These are phyloP conservation scores for Glycine tomentella DNA, from an alignment of 306 rosid genomes.

Conservation along the genomic window DNA sequence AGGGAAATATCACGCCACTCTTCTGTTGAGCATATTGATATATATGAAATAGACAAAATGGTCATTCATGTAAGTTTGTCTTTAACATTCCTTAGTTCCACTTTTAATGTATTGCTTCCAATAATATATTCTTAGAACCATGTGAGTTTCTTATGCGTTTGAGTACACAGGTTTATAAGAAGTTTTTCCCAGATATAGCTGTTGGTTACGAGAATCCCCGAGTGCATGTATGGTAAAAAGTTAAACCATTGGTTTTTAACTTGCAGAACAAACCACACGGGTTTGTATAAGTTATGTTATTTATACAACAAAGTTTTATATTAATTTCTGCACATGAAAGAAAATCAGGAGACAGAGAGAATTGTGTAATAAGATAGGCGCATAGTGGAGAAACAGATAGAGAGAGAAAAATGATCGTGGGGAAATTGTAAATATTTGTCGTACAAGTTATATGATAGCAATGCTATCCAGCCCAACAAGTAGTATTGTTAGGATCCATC, in stretches of 20 bases:
- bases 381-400: background rate
- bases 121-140: too few species aligned
- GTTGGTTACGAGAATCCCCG: constrained; percentile 47
- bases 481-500: too few species aligned
- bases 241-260: background rate
- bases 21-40: too few species aligned
- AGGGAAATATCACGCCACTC: too few species aligned
- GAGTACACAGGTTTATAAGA: constrained; percentile 41
- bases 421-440: too few species aligned
- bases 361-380: background rate
- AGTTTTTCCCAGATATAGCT: background rate
- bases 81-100: background rate
- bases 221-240: constrained; percentile 49
- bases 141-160: constrained; percentile 14
- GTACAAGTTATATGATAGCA: too few species aligned
- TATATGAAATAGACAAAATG: too few species aligned
- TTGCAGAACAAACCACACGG: background rate
- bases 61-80: constrained; percentile 35
- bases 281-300: background rate
- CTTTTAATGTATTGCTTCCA: too few species aligned
- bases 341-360: background rate
- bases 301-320: background rate
- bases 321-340: background rate
- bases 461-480: too few species aligned
- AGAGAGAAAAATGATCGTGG: too few species aligned